These are phyloP conservation scores for Athelia psychrophila DNA, from an alignment of 1,284 basidiomycete genomes.

Conservation along the genomic window DNA sequence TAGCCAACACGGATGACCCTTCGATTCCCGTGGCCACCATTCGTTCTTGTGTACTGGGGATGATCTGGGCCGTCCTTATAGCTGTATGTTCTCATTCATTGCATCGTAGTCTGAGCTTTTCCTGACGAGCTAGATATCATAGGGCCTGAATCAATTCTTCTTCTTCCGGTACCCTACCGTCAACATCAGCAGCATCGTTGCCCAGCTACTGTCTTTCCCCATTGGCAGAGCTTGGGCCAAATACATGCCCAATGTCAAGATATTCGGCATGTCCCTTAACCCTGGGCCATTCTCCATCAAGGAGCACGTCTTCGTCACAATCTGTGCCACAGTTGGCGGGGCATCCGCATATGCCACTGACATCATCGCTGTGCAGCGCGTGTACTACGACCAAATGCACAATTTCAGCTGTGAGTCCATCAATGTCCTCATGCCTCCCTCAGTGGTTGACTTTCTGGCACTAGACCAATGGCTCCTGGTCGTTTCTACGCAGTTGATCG, in stretches of 20 bases:
- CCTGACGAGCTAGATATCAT: constrained; percentile 23
- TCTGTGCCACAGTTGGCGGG: constrained; percentile 35
- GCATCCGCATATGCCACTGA: constrained; percentile 63
- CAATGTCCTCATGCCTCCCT: constrained; percentile 63
- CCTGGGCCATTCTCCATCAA: constrained; percentile 75
- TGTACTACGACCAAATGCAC: constrained; percentile 69
- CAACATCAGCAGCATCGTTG: constrained; percentile 45
- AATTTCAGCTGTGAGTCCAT: constrained; percentile 65
- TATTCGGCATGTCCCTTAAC: constrained; percentile 59
- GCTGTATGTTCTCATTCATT: constrained; percentile 23
- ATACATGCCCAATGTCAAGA: constrained; percentile 50
- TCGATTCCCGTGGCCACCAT: constrained; percentile 58
- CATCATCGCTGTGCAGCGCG: constrained; percentile 58
- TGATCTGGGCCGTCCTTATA: constrained; percentile 58
- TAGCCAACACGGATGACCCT: constrained; percentile 71
- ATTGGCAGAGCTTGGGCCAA: constrained; percentile 59
- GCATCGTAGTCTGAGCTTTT: background rate
- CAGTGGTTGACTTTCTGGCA: constrained; percentile 34
- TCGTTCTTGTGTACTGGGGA: constrained; percentile 64
- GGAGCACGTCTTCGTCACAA: constrained; percentile 59
- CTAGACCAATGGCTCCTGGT: constrained; percentile 78
- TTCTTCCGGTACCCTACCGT: constrained; percentile 51
- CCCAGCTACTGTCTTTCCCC: constrained; percentile 64
- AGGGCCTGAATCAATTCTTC: constrained; percentile 53
- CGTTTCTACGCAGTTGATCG: constrained; percentile 84